Evolutionary conservation across 805 yeast species (phyloP).

Genomic region (Ogataea glucozyma): DNA sequence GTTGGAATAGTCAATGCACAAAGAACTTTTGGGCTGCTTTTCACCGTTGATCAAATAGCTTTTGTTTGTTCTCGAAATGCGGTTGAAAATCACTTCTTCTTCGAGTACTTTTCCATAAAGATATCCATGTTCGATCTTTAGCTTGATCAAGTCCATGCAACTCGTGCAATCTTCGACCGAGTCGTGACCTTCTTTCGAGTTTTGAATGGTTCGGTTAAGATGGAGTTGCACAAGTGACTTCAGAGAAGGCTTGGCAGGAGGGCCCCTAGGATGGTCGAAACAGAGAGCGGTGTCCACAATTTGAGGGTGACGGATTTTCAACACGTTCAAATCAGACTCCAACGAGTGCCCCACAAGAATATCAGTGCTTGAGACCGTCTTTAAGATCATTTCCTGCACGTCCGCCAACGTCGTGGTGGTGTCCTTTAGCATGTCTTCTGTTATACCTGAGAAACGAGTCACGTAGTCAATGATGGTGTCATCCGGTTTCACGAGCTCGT

Average conservation of each 20-base stretch:
- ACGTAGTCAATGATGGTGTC: constrained; percentile 76
- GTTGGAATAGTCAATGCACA: constrained; percentile 26
- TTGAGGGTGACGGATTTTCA: constrained; percentile 68
- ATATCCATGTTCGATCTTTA: constrained; percentile 67
- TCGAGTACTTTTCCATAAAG: constrained; percentile 57
- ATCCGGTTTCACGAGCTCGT: constrained; percentile 75
- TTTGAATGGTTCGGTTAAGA: constrained; percentile 63
- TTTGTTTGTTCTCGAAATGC: constrained; percentile 33
- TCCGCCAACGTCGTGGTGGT: constrained; percentile 69
- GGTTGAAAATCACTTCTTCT: constrained; percentile 44
- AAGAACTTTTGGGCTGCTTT: constrained; percentile 30
- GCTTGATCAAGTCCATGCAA: constrained; percentile 72
- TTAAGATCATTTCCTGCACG: constrained; percentile 58
- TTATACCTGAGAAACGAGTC: constrained; percentile 85
- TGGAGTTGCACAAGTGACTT: constrained; percentile 63
- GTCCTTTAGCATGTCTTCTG: constrained; percentile 59
- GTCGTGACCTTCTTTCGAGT: constrained; percentile 70
- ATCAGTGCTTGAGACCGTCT: constrained; percentile 55
- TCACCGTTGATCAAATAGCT: constrained; percentile 24
- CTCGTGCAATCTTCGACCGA: constrained; percentile 84
- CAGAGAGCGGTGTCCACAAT: constrained; percentile 80
- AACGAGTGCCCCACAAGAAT: constrained; percentile 86
- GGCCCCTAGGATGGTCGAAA: constrained; percentile 80
- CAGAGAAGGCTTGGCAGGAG: constrained; percentile 77
- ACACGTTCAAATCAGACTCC: constrained; percentile 74